These are phyloP conservation scores for Candida nanaspora DNA, from an alignment of 805 yeast genomes.

Conservation along the genomic window DNA sequence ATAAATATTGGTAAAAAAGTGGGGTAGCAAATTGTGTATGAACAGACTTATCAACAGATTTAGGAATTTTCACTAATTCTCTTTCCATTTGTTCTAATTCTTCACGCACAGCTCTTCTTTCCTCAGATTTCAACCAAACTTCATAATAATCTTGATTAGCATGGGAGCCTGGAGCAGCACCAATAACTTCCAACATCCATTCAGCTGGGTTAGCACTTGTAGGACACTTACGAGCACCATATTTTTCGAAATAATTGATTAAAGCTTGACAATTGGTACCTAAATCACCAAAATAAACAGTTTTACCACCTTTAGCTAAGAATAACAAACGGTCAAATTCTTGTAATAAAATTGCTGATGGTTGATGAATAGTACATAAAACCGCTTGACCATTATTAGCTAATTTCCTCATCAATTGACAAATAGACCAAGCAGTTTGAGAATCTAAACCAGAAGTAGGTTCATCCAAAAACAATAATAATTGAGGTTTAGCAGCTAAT, in stretches of 20 bases:
- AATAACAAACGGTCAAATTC: conserved; percentile 69
- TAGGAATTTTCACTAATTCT: conserved; percentile 38
- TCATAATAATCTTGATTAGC: conserved; percentile 60
- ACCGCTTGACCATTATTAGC: conserved; percentile 45
- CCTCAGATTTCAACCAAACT: conserved; percentile 65
- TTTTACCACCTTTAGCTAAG: conserved; percentile 58
- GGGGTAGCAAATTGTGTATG: conserved; percentile 36
- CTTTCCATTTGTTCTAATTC: conserved; percentile 53
- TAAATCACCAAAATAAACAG: conserved; percentile 66
- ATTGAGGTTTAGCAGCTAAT: conserved; percentile 43
- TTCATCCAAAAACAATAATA: conserved; percentile 47
- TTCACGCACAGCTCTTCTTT: conserved; percentile 45
- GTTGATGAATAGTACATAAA: conserved; percentile 72
- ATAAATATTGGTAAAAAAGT: conserved; percentile 28
- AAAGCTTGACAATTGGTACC: conserved; percentile 46
- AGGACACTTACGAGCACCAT: conserved; percentile 63
- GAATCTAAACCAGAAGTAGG: conserved; percentile 56
- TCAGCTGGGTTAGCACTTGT: conserved; percentile 70
- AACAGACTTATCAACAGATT: conserved; percentile 24
- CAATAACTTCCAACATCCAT: conserved; percentile 82
- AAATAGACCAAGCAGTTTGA: conserved; percentile 49
- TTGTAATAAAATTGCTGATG: conserved; percentile 66
- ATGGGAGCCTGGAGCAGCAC: conserved; percentile 71
- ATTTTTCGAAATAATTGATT: conserved; percentile 54
- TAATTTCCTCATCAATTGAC: conserved; percentile 38